Percentiles rank a stretch among this genome's conserved stretches.
Evolutionary conservation across 495 filamentous ascomycete species (phyloP).

Genomic region (Hypoxylon lenormandii): DNA sequence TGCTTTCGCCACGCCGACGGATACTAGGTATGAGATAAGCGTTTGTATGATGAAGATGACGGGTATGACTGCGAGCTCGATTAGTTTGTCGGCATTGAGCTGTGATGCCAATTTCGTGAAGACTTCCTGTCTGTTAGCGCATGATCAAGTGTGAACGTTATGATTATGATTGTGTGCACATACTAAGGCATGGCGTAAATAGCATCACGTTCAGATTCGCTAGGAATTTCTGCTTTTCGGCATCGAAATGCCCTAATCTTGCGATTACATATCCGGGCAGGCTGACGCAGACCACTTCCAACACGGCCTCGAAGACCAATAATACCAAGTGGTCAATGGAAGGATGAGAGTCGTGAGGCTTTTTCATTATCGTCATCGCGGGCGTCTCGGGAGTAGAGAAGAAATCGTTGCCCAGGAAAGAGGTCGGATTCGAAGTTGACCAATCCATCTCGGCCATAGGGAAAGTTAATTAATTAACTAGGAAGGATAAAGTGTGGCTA

Average conservation of each 20-base stretch:
- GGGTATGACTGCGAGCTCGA: conserved; percentile 91
- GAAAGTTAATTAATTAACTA: background rate
- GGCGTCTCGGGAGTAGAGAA: conserved; percentile 53
- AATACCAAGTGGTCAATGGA: conserved; percentile 80
- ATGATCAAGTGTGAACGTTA: conserved; percentile 10
- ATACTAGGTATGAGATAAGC: conserved; percentile 80
- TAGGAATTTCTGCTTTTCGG: conserved; percentile 92
- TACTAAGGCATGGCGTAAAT: conserved; percentile 97
- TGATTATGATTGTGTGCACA: conserved; percentile 44
- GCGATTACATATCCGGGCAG: conserved; percentile 95
- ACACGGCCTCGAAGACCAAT: conserved; percentile 93
- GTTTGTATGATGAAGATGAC: conserved; percentile 92
- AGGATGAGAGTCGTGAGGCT: conserved; percentile 63
- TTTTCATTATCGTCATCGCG: conserved; percentile 45
- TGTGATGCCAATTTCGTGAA: conserved; percentile 98
- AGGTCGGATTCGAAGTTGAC: conserved; percentile 69
- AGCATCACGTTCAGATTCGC: conserved; percentile 93
- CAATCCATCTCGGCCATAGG: conserved; percentile 46
- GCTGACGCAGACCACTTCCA: conserved; percentile 95
- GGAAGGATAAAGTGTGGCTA: conserved; percentile 2
- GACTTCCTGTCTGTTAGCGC: conserved; percentile 64
- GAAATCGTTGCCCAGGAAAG: conserved; percentile 69
- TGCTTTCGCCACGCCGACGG: conserved; percentile 73
- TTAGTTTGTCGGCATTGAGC: conserved; percentile 86
- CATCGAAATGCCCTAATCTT: conserved; percentile 87